Evolutionary conservation across 305 asterid species (phyloP), one percentile per base, ranked within the genome.

Genomic region (Andrographis paniculata): DNA sequence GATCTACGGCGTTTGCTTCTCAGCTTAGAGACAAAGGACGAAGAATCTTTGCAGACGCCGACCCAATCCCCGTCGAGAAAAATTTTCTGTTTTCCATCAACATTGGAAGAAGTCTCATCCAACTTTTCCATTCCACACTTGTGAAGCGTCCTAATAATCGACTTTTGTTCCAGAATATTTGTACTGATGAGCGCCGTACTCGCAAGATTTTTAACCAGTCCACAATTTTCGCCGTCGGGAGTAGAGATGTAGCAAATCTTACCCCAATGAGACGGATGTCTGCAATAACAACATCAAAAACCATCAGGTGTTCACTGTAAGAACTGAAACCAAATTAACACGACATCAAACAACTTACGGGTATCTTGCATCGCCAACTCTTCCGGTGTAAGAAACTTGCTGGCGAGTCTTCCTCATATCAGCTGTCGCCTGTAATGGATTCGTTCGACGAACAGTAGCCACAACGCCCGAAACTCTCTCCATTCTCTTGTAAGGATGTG

Each of bases 181-280:
- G 80, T 81, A 60, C 95, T 87, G 42, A 92, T 87, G 58, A 84
- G 84, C 39, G 94, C 97, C 73, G 74, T 44, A 69, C 97, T 72
- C 15, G 95, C 93, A 58, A 92, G 74, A 74, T 92, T 92, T 70
- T 92, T 87, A 20, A 92, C 95, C 50, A 92, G 75, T 39, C 99
- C 99, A 69, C 97, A 87, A 57, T 87, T 87, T 77, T 91, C 99
- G 60, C 99, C 99, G 46, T 91, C 95, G 4, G 99, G 88, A 9
- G 95, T 91, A n/a, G 98, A 86, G 57, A 89, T 88, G 64, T 63
- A 82, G 70, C 98, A 89, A 30, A 91, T 56, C 76, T 78, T 87
- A 48, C 96, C 96, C 99, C 96, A 84, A 61, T 91, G 95, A 49
- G 96, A 92, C 48, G 94, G 97, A 60, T 92, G 95, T 35, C 96